phyloP scores from a whole-genome alignment of 116 monocot species.

The Trichopus zeylanicus region DNA sequence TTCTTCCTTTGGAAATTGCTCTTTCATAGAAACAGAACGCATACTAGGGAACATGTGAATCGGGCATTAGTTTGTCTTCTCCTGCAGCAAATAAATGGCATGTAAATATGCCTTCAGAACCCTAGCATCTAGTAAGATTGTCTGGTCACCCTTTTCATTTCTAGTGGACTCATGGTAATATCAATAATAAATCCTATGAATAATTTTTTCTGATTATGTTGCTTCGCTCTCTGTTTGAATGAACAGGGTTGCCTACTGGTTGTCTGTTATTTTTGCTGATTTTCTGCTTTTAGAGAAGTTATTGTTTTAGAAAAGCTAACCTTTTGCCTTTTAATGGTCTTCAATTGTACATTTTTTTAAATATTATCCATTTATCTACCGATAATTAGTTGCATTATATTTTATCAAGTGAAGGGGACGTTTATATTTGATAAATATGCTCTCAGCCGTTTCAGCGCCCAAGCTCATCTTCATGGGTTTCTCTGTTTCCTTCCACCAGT shows the following conservation, averaged over 20 bases:
- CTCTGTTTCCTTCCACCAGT: too few relatives aligned
- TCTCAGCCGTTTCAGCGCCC: too few relatives aligned
- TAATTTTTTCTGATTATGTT: background rate
- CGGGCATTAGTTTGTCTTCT: background rate
- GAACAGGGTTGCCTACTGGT: background rate
- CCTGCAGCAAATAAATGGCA: background rate
- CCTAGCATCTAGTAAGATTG: background rate
- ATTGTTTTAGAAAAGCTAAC: background rate
- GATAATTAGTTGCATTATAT: background rate
- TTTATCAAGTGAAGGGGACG: too few relatives aligned
- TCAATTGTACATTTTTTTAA: background rate
- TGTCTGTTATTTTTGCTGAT: background rate
- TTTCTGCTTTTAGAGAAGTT: background rate
- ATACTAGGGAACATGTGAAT: background rate
- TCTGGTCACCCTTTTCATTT: background rate
- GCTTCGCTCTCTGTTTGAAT: background rate
- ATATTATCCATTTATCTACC: background rate
- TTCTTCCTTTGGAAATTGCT: slow-evolving; percentile 6
- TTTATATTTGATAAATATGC: too few relatives aligned
- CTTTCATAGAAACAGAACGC: slow-evolving; percentile 5
- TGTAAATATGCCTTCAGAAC: background rate
- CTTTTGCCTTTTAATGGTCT: background rate
- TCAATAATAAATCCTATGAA: background rate
- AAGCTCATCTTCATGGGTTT: too few relatives aligned
- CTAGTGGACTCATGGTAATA: background rate